Evolutionary conservation across 257 asterid genomes (phyloP).

Genomic region (Coffea canephora): DNA sequence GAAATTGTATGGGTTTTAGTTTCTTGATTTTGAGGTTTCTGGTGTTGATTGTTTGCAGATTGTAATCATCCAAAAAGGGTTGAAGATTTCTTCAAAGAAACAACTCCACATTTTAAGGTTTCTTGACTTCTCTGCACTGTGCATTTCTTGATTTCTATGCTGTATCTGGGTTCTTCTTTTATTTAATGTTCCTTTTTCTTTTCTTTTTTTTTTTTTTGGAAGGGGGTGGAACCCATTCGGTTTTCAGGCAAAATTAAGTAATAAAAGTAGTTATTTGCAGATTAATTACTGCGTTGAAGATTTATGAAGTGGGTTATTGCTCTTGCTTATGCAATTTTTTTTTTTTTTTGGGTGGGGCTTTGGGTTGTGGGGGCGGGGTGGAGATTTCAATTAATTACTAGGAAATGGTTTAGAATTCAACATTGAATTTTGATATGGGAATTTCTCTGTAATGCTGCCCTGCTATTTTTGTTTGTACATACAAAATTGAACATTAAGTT

Average conservation of each 20-base stretch:
- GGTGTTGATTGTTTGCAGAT: constrained; percentile 29
- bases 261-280: not conserved
- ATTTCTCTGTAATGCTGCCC: not conserved
- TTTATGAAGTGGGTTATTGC: not conserved
- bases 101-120: constrained; percentile 53
- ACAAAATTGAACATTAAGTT: no score
- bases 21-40: constrained; percentile 10
- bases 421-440: not conserved
- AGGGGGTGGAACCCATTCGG: not conserved
- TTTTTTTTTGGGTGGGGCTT: no score
- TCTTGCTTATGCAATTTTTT: not conserved
- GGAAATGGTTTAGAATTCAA: no score
- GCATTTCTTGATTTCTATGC: not conserved
- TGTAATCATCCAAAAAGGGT: constrained; percentile 80
- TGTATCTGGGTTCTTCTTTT: not conserved
- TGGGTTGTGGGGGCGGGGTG: no score
- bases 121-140: constrained; percentile 9
- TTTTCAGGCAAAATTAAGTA: not conserved
- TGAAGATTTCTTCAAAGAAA: constrained; percentile 60
- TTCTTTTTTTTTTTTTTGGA: not conserved
- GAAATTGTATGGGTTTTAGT: not conserved
- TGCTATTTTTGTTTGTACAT: not conserved
- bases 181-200: no score
- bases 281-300: not conserved
- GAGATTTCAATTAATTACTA: no score